phyloP scores from a whole-genome alignment of 768 basidiomycete genomes.

The Calocybe gangraenosa region DNA sequence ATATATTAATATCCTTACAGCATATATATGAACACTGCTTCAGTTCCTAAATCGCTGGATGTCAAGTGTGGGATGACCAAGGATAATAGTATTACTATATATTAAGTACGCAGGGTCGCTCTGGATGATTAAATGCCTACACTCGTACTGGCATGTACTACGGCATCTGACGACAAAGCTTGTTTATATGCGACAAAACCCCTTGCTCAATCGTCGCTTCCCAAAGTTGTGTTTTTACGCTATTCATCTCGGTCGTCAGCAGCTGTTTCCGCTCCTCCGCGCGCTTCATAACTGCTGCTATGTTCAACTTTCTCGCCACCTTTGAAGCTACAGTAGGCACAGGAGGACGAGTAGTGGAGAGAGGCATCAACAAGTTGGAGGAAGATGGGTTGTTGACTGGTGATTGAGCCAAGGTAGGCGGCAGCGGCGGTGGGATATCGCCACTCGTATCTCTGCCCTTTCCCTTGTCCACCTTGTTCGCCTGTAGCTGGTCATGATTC shows the following conservation, averaged over 20 bases:
- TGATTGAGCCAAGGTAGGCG: neutral
- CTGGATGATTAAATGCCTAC: no score
- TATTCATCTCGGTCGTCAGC: slow-evolving; percentile 51
- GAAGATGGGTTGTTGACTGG: no score
- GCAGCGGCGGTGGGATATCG: neutral
- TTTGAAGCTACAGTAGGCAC: no score
- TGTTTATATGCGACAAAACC: slow-evolving; percentile 47
- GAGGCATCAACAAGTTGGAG: no score
- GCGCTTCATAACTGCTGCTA: slow-evolving; percentile 43
- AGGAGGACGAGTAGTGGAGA: no score
- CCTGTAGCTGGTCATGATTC: neutral
- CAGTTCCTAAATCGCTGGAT: no score
- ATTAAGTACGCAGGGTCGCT: no score
- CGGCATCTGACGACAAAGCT: slow-evolving; percentile 18
- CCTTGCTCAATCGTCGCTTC: slow-evolving; percentile 69
- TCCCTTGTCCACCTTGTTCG: slow-evolving; percentile 17
- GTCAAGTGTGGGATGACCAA: no score
- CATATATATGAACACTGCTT: no score
- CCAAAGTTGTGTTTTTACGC: slow-evolving; percentile 67
- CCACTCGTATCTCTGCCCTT: slow-evolving; percentile 20
- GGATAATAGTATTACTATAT: no score
- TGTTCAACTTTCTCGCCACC: slow-evolving; percentile 24
- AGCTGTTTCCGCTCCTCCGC: slow-evolving; percentile 52
- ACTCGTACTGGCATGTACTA: no score
- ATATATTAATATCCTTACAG: neutral